Conservation (phyloP, 331 rosid genomes). For the Saraca asoca region DNA sequence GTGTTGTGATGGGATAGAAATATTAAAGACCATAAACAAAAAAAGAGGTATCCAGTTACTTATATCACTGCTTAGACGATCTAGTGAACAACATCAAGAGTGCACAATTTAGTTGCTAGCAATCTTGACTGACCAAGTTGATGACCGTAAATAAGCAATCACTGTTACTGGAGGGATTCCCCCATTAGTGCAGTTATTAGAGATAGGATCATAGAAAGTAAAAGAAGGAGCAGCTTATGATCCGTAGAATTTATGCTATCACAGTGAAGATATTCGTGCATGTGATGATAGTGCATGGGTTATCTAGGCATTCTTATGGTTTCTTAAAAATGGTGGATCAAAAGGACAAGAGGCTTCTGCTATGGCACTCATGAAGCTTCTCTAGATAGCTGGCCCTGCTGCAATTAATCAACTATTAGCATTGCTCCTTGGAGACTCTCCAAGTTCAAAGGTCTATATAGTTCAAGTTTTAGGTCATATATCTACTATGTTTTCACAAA, state of each 20-base stretch:
- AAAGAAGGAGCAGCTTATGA: constrained; percentile 94
- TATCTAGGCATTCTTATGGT: no score
- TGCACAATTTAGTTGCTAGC: constrained; percentile 86
- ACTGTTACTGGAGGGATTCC: constrained; percentile 99
- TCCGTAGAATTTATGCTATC: constrained; percentile 88
- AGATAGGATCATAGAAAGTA: no score
- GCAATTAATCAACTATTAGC: constrained; percentile 86
- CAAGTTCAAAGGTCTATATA: constrained; percentile 69
- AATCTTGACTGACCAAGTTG: no score
- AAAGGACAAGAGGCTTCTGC: no score
- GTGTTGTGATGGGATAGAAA: no score
- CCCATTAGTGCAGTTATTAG: constrained; percentile 84
- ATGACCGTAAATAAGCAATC: constrained; percentile 98
- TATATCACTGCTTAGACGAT: constrained; percentile 76
- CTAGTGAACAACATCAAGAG: constrained; percentile 97
- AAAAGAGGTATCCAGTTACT: constrained; percentile 95
- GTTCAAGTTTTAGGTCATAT: constrained; percentile 87
- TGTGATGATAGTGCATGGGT: no score
- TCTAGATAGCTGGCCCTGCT: constrained; percentile 77
- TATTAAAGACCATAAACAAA: no score
- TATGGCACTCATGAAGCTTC: constrained; percentile 82
- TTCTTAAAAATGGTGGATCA: no score
- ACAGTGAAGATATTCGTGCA: constrained; percentile 96
- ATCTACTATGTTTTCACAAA: constrained; percentile 68
- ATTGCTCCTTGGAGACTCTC: constrained; percentile 81